These are phyloP conservation scores for Rhodomyrtus tomentosa DNA, from an alignment of 345 rosid genomes.

Conservation along the genomic window DNA sequence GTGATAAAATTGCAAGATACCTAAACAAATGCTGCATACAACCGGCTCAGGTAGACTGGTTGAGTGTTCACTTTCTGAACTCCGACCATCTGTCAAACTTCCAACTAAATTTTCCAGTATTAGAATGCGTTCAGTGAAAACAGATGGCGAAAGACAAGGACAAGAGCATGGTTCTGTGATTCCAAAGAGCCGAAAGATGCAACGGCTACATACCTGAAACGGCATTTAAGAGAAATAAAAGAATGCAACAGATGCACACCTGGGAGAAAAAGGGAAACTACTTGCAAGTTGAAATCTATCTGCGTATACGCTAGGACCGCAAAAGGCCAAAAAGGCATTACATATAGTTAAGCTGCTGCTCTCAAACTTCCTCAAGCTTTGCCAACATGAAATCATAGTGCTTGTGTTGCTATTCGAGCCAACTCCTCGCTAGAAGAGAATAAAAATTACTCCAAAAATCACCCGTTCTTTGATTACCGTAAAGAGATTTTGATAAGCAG, in stretches of 20 bases:
- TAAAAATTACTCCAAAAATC: neutral
- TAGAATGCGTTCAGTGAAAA: conserved; percentile 14
- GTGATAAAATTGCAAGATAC: conserved; percentile 58
- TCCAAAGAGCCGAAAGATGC: conserved; percentile 59
- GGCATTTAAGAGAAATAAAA: neutral
- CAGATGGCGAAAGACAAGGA: conserved; percentile 16
- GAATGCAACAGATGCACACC: neutral
- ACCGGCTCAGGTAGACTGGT: conserved; percentile 15
- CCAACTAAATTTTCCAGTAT: neutral
- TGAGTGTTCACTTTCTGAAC: neutral
- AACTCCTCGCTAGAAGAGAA: neutral
- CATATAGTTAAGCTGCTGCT: neutral
- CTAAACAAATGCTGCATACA: conserved; percentile 62
- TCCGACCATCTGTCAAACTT: neutral
- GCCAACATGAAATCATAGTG: neutral
- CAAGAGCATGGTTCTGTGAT: conserved; percentile 16
- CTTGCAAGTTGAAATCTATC: neutral
- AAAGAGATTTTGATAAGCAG: neutral
- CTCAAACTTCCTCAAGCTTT: neutral
- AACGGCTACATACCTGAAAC: conserved; percentile 63
- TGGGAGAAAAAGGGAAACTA: neutral
- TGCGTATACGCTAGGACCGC: neutral
- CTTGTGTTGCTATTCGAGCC: neutral
- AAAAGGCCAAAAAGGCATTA: neutral
- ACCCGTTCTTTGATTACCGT: neutral